A percentile compares a stretch with the other conserved stretches of the same genome.
Evolutionary conservation across 352 stramenopile species (phyloP).

Genomic region (Globisporangium mamillatum): DNA sequence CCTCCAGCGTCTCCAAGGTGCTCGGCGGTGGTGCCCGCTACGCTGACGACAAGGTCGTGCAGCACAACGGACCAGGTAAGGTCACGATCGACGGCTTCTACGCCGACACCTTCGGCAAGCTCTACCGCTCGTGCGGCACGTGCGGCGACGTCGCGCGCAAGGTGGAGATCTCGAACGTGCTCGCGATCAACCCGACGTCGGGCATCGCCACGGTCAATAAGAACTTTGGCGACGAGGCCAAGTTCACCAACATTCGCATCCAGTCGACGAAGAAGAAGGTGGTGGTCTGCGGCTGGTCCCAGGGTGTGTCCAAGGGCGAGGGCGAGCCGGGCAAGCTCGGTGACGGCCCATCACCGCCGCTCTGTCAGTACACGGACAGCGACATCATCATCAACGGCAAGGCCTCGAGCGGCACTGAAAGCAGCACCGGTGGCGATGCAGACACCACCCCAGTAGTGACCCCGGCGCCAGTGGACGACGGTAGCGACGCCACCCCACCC

Average conservation of each 20-base stretch:
- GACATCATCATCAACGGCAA: constrained; percentile 12
- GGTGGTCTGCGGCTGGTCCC: constrained; percentile 29
- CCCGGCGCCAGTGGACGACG: background rate
- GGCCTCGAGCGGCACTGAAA: constrained; percentile 1
- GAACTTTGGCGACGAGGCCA: constrained; percentile 29
- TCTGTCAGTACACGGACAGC: constrained; percentile 15
- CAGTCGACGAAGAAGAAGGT: constrained; percentile 19
- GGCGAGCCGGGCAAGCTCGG: constrained; percentile 24
- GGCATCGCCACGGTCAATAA: constrained; percentile 29
- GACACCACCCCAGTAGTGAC: background rate
- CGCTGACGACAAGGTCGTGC: constrained; percentile 32
- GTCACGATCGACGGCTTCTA: constrained; percentile 35
- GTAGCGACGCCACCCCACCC: background rate
- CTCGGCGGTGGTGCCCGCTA: constrained; percentile 26
- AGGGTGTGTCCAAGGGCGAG: constrained; percentile 20
- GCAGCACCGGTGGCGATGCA: background rate
- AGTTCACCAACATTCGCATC: constrained; percentile 25
- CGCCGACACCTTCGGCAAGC: constrained; percentile 28
- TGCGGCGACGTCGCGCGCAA: constrained; percentile 23
- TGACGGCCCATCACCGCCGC: constrained; percentile 20
- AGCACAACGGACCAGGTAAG: constrained; percentile 25
- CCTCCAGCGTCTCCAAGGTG: constrained; percentile 22
- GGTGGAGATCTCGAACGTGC: constrained; percentile 28
- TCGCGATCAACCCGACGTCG: constrained; percentile 25
- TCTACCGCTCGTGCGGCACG: constrained; percentile 33